phyloP scores from a whole-genome alignment of 768 basidiomycete genomes.

The Favolaschia claudopus region DNA sequence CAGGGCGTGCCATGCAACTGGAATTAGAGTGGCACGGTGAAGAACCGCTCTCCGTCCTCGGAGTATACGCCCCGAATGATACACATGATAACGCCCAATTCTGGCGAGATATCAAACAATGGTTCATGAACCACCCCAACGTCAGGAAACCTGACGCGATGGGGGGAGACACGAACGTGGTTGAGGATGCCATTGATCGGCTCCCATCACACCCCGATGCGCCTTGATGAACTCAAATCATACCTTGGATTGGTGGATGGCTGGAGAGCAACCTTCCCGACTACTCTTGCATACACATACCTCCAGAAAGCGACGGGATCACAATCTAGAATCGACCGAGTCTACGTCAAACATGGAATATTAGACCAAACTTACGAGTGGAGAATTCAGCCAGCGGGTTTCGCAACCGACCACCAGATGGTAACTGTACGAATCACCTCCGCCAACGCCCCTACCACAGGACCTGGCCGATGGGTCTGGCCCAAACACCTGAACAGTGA shows the following conservation, averaged over 20 bases:
- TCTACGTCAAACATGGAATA: conserved; percentile 33
- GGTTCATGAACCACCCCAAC: conserved; percentile 7
- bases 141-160: conserved; percentile 41
- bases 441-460: conserved; percentile 33
- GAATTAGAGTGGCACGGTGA: conserved; percentile 26
- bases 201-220: conserved; percentile 37
- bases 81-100: conserved; percentile 35
- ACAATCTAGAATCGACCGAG: conserved; percentile 45
- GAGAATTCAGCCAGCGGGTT: conserved; percentile 28
- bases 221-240: conserved; percentile 29
- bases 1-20: neutral
- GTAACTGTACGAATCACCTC: conserved; percentile 31
- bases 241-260: conserved; percentile 35
- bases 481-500: conserved; percentile 31
- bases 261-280: conserved; percentile 38
- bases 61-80: conserved; percentile 45
- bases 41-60: conserved; percentile 34
- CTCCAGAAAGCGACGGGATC: conserved; percentile 16
- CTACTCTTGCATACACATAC: conserved; percentile 37
- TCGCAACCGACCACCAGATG: conserved; percentile 42
- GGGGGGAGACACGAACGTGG: conserved; percentile 51
- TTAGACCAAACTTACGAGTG: conserved; percentile 30
- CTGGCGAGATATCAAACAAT: conserved; percentile 33
- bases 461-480: conserved; percentile 42
- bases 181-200: conserved; percentile 45